These are phyloP conservation scores for Paramecium caudatum DNA, from an alignment of 73 alveolate genomes.

Conservation along the genomic window DNA sequence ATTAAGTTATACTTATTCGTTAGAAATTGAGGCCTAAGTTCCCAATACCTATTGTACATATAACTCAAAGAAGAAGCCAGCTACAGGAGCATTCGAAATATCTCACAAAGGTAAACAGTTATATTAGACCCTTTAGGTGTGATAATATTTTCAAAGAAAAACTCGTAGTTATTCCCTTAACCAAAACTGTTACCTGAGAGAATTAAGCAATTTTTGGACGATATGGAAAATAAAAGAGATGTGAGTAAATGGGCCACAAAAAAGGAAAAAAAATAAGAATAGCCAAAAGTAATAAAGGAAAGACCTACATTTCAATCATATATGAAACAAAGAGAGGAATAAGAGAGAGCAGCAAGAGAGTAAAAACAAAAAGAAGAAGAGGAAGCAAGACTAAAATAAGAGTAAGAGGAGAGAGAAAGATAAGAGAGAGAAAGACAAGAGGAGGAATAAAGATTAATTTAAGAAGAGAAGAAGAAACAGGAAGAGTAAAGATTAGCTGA, in stretches of 20 bases:
- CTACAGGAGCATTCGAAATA: constrained; percentile 59
- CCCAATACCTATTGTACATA: constrained; percentile 43
- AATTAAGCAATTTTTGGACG: constrained; percentile 45
- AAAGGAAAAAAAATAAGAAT: constrained; percentile 34
- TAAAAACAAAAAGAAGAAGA: constrained; percentile 23
- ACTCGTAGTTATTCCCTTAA: constrained; percentile 36
- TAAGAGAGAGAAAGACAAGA: constrained; percentile 42
- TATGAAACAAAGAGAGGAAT: constrained; percentile 62
- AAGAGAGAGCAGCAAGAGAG: constrained; percentile 55
- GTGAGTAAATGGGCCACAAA: constrained; percentile 6
- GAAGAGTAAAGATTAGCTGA: constrained; percentile 40
- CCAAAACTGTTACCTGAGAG: constrained; percentile 10
- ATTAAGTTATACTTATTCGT: neutral
- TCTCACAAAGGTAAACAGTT: constrained; percentile 65
- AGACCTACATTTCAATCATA: constrained; percentile 56
- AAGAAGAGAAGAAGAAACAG: constrained; percentile 25
- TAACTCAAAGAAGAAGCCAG: constrained; percentile 29
- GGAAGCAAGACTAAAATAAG: neutral
- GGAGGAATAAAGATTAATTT: constrained; percentile 31
- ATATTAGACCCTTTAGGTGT: neutral
- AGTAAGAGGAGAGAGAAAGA: neutral
- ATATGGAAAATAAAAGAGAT: constrained; percentile 54
- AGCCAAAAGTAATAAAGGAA: constrained; percentile 34
- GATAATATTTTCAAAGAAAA: constrained; percentile 46
- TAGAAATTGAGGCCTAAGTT: constrained; percentile 39